Percentiles rank a stretch among this genome's conserved stretches.
Evolutionary conservation across 176 grass and related monocot genomes (phyloP).

Genomic region (Oryza australiensis): DNA sequence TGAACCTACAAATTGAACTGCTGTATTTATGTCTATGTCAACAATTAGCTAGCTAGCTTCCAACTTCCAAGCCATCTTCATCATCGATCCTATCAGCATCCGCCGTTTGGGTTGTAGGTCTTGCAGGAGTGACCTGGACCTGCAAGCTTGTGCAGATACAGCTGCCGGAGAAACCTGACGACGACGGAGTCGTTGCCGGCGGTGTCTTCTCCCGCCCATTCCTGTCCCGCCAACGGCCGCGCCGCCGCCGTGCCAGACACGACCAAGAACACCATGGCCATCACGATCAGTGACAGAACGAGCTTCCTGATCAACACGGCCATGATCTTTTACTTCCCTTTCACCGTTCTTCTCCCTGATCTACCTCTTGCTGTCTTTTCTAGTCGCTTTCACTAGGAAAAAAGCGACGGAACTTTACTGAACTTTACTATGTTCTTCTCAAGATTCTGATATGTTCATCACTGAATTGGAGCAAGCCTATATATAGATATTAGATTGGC

Average conservation of each 20-base stretch:
- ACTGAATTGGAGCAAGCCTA: not conserved
- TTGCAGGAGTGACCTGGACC: constrained; percentile 30
- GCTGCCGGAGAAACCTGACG: constrained; percentile 30
- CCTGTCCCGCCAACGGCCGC: constrained; percentile 30
- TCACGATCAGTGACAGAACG: constrained; percentile 25
- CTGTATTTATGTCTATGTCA: not conserved
- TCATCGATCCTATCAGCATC: constrained; percentile 26
- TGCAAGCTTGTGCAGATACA: constrained; percentile 26
- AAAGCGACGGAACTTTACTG: not conserved
- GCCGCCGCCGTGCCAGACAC: not conserved
- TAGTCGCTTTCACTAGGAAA: not conserved
- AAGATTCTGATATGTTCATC: constrained; percentile 12
- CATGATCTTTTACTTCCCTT: constrained; percentile 17
- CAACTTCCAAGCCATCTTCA: not conserved
- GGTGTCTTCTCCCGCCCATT: constrained; percentile 1
- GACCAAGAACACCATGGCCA: constrained; percentile 31
- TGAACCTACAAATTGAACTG: constrained; percentile 19
- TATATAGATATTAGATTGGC: constrained; percentile 22
- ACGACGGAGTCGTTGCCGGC: constrained; percentile 18
- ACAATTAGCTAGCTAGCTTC: not conserved
- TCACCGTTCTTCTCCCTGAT: not conserved
- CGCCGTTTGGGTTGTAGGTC: constrained; percentile 38
- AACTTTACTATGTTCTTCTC: not conserved
- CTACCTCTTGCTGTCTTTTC: not conserved
- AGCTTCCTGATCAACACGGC: constrained; percentile 13